These are phyloP conservation scores for Leptomonas pyrrhocoris DNA, from an alignment of 208 protist species.

Conservation along the genomic window DNA sequence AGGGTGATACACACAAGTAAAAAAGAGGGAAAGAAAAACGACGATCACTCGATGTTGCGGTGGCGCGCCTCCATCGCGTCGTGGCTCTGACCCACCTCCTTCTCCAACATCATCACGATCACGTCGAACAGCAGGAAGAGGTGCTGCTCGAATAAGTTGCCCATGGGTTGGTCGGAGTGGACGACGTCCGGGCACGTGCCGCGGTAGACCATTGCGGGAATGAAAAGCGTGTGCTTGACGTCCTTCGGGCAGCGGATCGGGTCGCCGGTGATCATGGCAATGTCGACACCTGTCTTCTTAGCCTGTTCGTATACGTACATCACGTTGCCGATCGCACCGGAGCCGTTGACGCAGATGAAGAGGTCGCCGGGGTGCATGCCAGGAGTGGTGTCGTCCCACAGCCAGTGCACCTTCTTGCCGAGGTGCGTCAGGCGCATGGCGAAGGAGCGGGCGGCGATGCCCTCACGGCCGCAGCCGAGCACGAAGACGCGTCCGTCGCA, in stretches of 20 bases:
- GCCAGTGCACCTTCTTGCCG: slow-evolving; percentile 13
- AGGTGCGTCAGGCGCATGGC: slow-evolving; percentile 13
- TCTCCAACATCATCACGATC: slow-evolving; percentile 21
- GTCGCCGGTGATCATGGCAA: slow-evolving; percentile 24
- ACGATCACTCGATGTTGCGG: slow-evolving; percentile 7
- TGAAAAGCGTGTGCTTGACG: slow-evolving; percentile 5
- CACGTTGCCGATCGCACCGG: slow-evolving; percentile 19
- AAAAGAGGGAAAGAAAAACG: too few relatives aligned
- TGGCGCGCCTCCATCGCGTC: slow-evolving; percentile 14
- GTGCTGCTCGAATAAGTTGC: slow-evolving; percentile 25
- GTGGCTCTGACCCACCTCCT: slow-evolving; percentile 11
- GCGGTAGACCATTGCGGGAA: slow-evolving; percentile 24
- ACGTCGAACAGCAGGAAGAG: slow-evolving; percentile 27
- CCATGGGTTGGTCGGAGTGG: slow-evolving; percentile 17
- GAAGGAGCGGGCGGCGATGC: slow-evolving; percentile 20
- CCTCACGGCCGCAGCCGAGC: slow-evolving; percentile 15
- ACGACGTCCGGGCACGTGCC: slow-evolving; percentile 17
- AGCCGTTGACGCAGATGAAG: slow-evolving; percentile 27
- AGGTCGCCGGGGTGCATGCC: slow-evolving; percentile 27
- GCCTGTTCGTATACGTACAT: slow-evolving; percentile 20
- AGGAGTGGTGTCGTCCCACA: slow-evolving; percentile 16
- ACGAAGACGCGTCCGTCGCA: slow-evolving; percentile 18
- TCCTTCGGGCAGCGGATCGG: slow-evolving; percentile 11
- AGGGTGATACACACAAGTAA: too few relatives aligned
- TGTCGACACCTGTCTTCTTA: slow-evolving; percentile 1